phyloP scores from a whole-genome alignment of 2,329 filamentous ascomycete species.

The Paraconiothyrium brasiliense region DNA sequence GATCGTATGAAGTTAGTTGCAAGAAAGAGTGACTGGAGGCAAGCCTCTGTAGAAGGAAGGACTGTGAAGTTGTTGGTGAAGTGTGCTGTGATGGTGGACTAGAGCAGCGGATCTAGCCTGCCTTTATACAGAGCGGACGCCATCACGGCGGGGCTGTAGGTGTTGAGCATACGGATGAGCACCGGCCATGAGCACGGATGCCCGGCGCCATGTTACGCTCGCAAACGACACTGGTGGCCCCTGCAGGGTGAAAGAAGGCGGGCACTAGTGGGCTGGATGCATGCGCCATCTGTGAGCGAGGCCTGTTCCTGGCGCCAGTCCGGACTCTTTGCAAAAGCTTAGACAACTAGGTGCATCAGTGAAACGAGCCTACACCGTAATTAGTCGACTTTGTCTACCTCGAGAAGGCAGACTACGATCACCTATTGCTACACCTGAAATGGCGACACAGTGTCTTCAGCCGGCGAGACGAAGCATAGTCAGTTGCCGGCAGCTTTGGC shows the following conservation, averaged over 20 bases:
- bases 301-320: constrained; percentile 26
- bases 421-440: constrained; percentile 18
- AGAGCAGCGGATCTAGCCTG: constrained; percentile 8
- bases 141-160: constrained; percentile 10
- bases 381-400: constrained; percentile 16
- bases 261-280: constrained; percentile 23
- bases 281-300: constrained; percentile 23
- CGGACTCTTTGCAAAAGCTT: constrained; percentile 24
- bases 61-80: constrained; percentile 24
- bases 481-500: not conserved
- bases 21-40: constrained; percentile 31
- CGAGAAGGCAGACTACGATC: constrained; percentile 15
- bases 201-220: constrained; percentile 21
- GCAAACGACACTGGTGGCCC: constrained; percentile 19
- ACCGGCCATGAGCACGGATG: constrained; percentile 18
- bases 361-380: constrained; percentile 31
- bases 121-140: constrained; percentile 18
- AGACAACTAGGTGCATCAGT: constrained; percentile 23
- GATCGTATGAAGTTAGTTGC: constrained; percentile 24
- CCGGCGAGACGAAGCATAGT: constrained; percentile 19
- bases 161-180: constrained; percentile 18
- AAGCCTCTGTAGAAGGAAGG: constrained; percentile 27
- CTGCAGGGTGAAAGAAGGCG: constrained; percentile 23
- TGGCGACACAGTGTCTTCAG: constrained; percentile 16
- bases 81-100: constrained; percentile 20